Evolutionary conservation across 2,329 filamentous ascomycete genomes (phyloP), one percentile per base, ranked within the genome.

Genomic region (Moelleriella libera): DNA sequence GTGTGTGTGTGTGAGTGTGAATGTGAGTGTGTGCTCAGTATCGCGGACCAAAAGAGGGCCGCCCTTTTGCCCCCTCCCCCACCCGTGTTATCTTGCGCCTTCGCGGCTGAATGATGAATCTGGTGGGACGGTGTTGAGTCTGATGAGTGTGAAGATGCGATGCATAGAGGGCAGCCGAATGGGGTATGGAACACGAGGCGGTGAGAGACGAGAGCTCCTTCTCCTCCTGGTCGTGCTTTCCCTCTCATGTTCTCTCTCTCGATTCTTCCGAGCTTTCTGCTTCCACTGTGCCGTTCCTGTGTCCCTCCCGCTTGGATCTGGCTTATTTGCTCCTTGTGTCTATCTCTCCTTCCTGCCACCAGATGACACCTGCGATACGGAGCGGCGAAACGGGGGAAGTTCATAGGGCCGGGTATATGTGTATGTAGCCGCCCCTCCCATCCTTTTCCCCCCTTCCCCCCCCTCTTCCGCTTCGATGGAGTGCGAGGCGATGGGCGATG

Each of bases 201-300:
- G 48, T 45, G 42, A 49, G 48, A 47, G 30, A 43, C 48, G 41
- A 12, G 12, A 8, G 32, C 12, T 12, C 32, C 8, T 9, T 37
- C 8, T 12, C 8, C 32, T 37, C 4, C 32, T 37, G 32, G 32
- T 37, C 8, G 32, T 37, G 8, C 12, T 37, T 37, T 12, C 12
- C 12, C 32, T 9, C 32, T 8, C 8, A 37, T 37, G 12, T 37
- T 37, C 32, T 37, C 8, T 37, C 32, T 21, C 21, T 21, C 21
- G 21, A 21, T 21, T 21, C 21, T 21, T 21, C 21, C 21, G 21
- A 21, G 21, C 21, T 21, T 21, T 21, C 21, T 21, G 21, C 21
- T 21, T 21, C 21, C 3, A 2, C 21, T 21, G 21, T 21, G 21
- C 21, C 21, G 21, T 21, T 21, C 21, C 21, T 21, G 21, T 21